Evolutionary conservation across 495 filamentous ascomycete species (phyloP), one percentile per base, ranked within the genome.

Genomic region (Penicillium subrubescens): DNA sequence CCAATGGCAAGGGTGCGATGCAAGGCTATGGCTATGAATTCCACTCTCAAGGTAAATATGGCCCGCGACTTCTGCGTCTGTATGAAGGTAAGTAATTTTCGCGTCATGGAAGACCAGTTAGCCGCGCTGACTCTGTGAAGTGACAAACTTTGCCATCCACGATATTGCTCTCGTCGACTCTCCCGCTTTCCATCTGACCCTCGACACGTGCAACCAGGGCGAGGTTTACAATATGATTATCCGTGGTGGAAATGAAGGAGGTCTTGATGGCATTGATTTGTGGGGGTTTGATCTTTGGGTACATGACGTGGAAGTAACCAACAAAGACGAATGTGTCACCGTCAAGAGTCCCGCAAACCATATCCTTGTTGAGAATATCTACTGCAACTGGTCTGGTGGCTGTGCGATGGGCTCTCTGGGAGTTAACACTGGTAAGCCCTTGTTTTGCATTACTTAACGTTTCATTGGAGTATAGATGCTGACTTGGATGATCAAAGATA

Each of bases 311-410:
- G 74, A 81, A 63, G 81, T 82, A 10, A 81, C 81, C 5, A 83
- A 83, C 64, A 75, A 77, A 41, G 80, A 83, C 55, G 81, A 83
- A 65, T 83, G 81, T 61, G 75, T 83, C 29, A 78, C 75, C 8
- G 78, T 83, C 61, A 74, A 81, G 67, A 75, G 67, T 44, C 73
- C 73, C 1, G 66, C 78, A 8, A 69, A 75, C 51, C 78, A 83
- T 63, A 79, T 83, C 44, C 71, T 83, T 1, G 75, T 84, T 62
- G 81, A 85, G 66, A 75, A 80, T 50, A 80, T 84, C 44, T 81
- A 80, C 65, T 85, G 82, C 69, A 85, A 84, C 70, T 79, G 76
- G 73, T 79, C 74, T 46, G 79, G 82, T 2, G 82, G 81, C 7
- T 80, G 79, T 63, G 76, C 79, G 0, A 81, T 84, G 48, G 82